Percentiles rank a stretch among this genome's conserved stretches.
These are phyloP conservation scores for Musa acuminata DNA, from an alignment of 176 grass and related monocot genomes.

Conservation along the genomic window DNA sequence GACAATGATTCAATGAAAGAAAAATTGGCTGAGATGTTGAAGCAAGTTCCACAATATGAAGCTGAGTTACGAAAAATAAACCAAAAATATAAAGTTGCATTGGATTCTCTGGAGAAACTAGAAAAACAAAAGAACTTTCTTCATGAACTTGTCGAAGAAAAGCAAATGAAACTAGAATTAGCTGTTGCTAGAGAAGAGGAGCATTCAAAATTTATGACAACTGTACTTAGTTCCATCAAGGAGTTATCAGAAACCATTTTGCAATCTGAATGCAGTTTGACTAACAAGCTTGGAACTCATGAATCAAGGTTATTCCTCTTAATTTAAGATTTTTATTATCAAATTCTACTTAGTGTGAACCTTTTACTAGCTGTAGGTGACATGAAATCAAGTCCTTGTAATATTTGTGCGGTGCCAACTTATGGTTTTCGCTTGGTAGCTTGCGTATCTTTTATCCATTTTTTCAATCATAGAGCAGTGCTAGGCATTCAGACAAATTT, in stretches of 20 bases:
- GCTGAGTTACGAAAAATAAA: constrained; percentile 24
- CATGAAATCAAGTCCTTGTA: neutral
- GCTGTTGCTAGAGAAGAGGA: constrained; percentile 29
- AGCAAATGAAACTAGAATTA: constrained; percentile 32
- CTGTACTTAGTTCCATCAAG: constrained; percentile 25
- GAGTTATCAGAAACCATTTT: constrained; percentile 27
- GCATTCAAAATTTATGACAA: constrained; percentile 25
- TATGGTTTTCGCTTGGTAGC: too few species aligned
- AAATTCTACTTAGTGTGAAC: neutral
- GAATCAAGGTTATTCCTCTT: constrained; percentile 46
- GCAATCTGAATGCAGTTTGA: constrained; percentile 25
- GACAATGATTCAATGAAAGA: constrained; percentile 27
- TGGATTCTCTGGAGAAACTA: constrained; percentile 23
- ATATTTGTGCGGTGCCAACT: too few species aligned
- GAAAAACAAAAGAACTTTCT: constrained; percentile 40
- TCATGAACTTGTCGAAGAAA: constrained; percentile 30
- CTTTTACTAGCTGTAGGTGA: neutral
- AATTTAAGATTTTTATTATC: constrained; percentile 5
- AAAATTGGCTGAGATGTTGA: constrained; percentile 35
- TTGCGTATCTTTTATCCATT: too few species aligned
- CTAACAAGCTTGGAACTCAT: constrained; percentile 29
- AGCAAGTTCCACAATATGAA: constrained; percentile 35
- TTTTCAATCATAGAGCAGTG: too few species aligned
- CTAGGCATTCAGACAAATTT: too few species aligned
- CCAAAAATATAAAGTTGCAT: constrained; percentile 20